Conservation (phyloP, 1,284 basidiomycete species). For the Trichosporon coremiiforme region DNA sequence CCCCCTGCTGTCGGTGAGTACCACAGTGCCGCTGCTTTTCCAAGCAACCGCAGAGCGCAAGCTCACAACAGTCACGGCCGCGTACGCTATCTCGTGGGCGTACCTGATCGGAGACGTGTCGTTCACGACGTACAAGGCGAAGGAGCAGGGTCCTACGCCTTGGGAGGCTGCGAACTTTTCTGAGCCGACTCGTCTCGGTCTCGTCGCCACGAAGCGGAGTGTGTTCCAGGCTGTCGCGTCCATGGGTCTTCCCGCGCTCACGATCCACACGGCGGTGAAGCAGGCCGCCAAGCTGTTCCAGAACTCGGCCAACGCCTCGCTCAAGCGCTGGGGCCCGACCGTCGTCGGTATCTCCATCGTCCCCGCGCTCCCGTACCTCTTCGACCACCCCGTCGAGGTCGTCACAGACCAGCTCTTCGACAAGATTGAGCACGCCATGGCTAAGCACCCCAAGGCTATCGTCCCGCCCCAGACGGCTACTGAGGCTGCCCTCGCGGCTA, state of each 20-base stretch:
- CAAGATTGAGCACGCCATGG: conserved; percentile 55
- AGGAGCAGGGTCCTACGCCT: conserved; percentile 69
- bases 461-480: not conserved
- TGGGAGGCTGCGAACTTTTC: conserved; percentile 75
- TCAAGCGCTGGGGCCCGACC: conserved; percentile 80
- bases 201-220: conserved; percentile 74
- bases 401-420: conserved; percentile 59
- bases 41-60: too few relatives aligned
- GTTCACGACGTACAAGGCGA: conserved; percentile 89
- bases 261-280: conserved; percentile 79
- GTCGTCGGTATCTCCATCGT: conserved; percentile 64
- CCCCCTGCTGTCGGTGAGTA: conserved; percentile 65
- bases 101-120: conserved; percentile 75
- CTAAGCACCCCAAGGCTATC: conserved; percentile 30
- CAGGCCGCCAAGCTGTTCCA: conserved; percentile 64
- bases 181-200: conserved; percentile 69
- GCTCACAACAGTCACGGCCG: conserved; percentile 54
- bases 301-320: conserved; percentile 53
- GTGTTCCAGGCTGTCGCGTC: conserved; percentile 78
- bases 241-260: conserved; percentile 46
- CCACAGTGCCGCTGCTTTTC: too few relatives aligned
- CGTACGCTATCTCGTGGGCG: conserved; percentile 85
- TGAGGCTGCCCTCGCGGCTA: not conserved
- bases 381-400: conserved; percentile 70
- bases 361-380: conserved; percentile 79